Conservation (phyloP, 192 early-diverging fungal species). For the Gaertneriomyces semiglobifer region DNA sequence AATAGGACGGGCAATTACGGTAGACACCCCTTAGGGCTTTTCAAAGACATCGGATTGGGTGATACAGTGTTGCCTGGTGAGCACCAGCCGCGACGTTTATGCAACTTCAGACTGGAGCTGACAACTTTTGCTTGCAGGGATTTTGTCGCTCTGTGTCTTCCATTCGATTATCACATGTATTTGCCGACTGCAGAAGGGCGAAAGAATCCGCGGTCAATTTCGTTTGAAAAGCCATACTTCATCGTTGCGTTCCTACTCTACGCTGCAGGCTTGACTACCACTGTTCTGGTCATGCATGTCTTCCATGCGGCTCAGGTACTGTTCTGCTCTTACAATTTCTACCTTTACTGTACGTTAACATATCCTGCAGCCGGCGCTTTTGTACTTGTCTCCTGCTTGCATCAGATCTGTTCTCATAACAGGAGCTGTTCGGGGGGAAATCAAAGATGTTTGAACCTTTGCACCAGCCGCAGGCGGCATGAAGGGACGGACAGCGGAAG, state of each 20-base stretch:
- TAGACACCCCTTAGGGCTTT: no score
- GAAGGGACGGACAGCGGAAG: no score
- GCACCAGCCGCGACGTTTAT: background rate
- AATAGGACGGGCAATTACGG: no score
- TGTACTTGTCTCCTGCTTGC: slow-evolving; percentile 96
- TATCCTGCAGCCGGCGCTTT: slow-evolving; percentile 79
- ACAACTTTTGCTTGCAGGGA: no score
- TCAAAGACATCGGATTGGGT: slow-evolving; percentile 92
- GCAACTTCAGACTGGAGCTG: no score
- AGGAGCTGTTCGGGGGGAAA: slow-evolving; percentile 36
- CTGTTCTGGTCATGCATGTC: slow-evolving; percentile 89
- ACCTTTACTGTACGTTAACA: no score
- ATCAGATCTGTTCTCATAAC: slow-evolving; percentile 74
- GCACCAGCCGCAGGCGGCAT: no score
- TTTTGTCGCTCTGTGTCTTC: slow-evolving; percentile 85
- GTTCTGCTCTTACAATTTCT: no score
- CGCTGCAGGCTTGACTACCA: slow-evolving; percentile 76
- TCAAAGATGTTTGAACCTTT: slow-evolving; percentile 40
- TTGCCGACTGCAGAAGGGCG: slow-evolving; percentile 56
- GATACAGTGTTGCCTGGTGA: slow-evolving; percentile 94
- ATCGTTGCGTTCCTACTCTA: slow-evolving; percentile 74
- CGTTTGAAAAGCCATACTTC: slow-evolving; percentile 88
- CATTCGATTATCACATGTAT: slow-evolving; percentile 80
- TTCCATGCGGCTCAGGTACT: slow-evolving; percentile 88
- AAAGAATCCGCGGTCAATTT: slow-evolving; percentile 48